Evolutionary conservation across 805 yeast genomes (phyloP), one percentile per base, ranked within the genome.

Genomic region (Lipomyces oligophaga): DNA sequence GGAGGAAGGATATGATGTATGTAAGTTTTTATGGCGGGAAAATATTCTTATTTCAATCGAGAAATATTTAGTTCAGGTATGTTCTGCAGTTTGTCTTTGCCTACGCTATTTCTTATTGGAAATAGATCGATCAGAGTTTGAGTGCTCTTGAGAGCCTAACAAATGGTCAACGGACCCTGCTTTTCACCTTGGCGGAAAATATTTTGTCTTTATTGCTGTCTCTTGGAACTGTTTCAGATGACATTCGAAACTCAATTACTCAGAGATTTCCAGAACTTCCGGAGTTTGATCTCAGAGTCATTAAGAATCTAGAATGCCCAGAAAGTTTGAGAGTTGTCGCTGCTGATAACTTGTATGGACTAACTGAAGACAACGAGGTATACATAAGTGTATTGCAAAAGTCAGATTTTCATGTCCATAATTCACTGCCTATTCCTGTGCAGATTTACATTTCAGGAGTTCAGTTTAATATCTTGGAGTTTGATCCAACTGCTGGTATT

Each of bases 1-100:
- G 43, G 95, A 86, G 60, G 95, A 88, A 66, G 97, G 96, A 18
- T 81, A 85, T 58, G 95, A 86, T 54, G 75, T 86, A 30, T 79
- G 87, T 22, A 76, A 78, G 18, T 78, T 77, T 63, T 63, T 85
- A 43, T 83, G 94, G 85, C 77, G 97, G 61, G 78, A 79, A 15
- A 79, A 83, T 52, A 78, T 90, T 34, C 81, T 95, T 84, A 70
- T 75, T 0, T 67, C 76, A 22, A 72, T 56, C 16, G 44, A 34
- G 11, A 24, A 7, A 4, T 46, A 28, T 32, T n/a, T 51, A 24
- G 45, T 25, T 5, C 41, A 42, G 43, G 55, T 54, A 39, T 8
- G 16, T 18, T 4, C n/a, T n/a, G n/a, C n/a, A n/a, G n/a, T n/a
- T n/a, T n/a, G n/a, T n/a, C n/a, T n/a, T n/a, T 15, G 7, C 8